These are phyloP conservation scores for Sporisorium exsertum DNA, from an alignment of 1,284 basidiomycete genomes.

Conservation along the genomic window DNA sequence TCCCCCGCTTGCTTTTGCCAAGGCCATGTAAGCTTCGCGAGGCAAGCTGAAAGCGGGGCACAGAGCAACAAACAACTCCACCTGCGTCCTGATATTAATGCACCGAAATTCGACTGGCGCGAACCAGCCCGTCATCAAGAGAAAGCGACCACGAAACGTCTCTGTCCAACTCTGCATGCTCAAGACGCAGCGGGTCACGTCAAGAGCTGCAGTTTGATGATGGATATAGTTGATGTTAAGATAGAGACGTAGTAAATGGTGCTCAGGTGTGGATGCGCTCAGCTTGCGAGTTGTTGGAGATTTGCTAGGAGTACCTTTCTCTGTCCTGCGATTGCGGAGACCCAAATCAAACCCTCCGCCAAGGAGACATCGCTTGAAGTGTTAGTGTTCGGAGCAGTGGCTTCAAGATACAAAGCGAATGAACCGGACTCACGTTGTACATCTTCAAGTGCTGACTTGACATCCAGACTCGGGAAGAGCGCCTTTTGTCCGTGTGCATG, in stretches of 20 bases:
- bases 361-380: too few species aligned
- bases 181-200: background rate
- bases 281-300: slow-evolving; percentile 17
- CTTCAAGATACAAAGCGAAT: too few species aligned
- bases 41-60: slow-evolving; percentile 5
- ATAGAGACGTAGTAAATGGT: background rate
- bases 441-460: slow-evolving; percentile 28
- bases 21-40: background rate
- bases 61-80: background rate
- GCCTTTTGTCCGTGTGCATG: slow-evolving; percentile 35
- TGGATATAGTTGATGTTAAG: background rate
- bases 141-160: background rate
- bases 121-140: background rate
- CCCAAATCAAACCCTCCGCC: too few species aligned
- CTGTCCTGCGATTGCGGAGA: slow-evolving; percentile 20
- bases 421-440: slow-evolving; percentile 32
- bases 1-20: background rate
- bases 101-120: background rate
- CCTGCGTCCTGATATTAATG: background rate
- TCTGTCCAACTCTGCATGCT: background rate
- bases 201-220: background rate
- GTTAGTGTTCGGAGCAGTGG: too few species aligned
- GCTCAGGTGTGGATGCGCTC: background rate
- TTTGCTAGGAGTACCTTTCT: slow-evolving; percentile 28
- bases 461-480: slow-evolving; percentile 35